Evolutionary conservation across 2,329 filamentous ascomycete species (phyloP).

Genomic region (Clonostachys byssicola): DNA sequence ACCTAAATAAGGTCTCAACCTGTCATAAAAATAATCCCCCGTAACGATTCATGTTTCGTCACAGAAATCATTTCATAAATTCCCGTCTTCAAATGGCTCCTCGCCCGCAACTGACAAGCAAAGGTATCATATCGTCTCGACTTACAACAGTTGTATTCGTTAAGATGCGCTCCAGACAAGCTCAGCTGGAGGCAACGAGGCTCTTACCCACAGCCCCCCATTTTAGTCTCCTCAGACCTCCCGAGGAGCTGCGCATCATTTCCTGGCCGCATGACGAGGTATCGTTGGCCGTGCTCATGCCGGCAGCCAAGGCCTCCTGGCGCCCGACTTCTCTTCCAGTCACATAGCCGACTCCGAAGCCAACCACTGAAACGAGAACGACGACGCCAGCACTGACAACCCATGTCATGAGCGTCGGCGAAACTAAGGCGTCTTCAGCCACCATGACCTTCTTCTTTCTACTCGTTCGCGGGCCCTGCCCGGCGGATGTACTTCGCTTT

Average conservation of each 20-base stretch:
- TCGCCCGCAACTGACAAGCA: too few relatives aligned
- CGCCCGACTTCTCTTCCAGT: constrained; percentile 63
- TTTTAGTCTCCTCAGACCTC: constrained; percentile 46
- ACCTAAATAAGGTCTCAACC: too few relatives aligned
- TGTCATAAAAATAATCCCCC: too few relatives aligned
- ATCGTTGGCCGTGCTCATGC: constrained; percentile 36
- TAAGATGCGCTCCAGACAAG: not conserved
- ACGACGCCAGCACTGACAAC: constrained; percentile 64
- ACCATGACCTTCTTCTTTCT: constrained; percentile 54
- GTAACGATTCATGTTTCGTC: too few relatives aligned
- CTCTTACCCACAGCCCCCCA: constrained; percentile 50
- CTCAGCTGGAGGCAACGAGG: constrained; percentile 30
- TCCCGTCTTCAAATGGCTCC: too few relatives aligned
- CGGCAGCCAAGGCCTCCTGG: constrained; percentile 47
- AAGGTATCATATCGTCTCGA: too few relatives aligned
- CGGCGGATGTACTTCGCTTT: constrained; percentile 41
- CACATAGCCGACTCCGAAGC: constrained; percentile 66
- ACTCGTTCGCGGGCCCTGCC: constrained; percentile 36
- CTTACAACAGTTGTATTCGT: too few relatives aligned
- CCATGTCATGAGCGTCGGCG: constrained; percentile 60
- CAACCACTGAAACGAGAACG: constrained; percentile 63
- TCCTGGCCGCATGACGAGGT: constrained; percentile 47
- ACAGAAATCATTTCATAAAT: too few relatives aligned
- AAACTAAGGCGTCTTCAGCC: constrained; percentile 38
- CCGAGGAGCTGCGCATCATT: constrained; percentile 44